Conservation (phyloP, 352 stramenopile genomes). For the Phytophthora idaei region DNA sequence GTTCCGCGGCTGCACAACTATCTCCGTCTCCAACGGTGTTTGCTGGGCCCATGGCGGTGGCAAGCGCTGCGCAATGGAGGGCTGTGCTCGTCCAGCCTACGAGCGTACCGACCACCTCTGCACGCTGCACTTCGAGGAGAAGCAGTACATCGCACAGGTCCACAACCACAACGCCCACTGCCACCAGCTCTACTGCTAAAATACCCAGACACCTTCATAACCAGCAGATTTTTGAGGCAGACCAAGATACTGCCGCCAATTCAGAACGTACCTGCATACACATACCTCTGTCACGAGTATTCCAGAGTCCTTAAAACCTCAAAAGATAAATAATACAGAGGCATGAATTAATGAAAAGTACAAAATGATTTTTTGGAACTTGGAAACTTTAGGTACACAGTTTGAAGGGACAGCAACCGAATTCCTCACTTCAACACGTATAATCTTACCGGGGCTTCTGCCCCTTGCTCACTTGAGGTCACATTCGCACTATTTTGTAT, state of each 20-base stretch:
- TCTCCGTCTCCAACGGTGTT: constrained; percentile 62
- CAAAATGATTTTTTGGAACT: constrained; percentile 21
- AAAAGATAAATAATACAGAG: constrained; percentile 24
- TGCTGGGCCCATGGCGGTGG: constrained; percentile 83
- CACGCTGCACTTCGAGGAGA: constrained; percentile 57
- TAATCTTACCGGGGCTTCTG: constrained; percentile 24
- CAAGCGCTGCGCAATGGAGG: constrained; percentile 75
- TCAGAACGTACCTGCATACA: constrained; percentile 21
- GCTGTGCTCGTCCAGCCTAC: constrained; percentile 65
- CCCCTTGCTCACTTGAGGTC: constrained; percentile 14
- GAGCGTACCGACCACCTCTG: constrained; percentile 60
- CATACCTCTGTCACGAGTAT: constrained; percentile 27
- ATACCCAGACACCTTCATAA: constrained; percentile 11
- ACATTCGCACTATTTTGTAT: constrained; percentile 6
- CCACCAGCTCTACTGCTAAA: constrained; percentile 32
- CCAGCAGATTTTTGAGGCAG: constrained; percentile 26
- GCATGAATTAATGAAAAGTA: constrained; percentile 12
- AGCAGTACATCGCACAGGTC: constrained; percentile 37
- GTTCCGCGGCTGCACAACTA: constrained; percentile 46
- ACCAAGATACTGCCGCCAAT: constrained; percentile 23
- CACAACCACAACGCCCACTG: constrained; percentile 29
- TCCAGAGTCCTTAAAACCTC: constrained; percentile 18
- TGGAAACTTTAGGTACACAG: constrained; percentile 10
- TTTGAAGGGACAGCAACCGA: constrained; percentile 8
- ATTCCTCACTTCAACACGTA: constrained; percentile 16